Base-by-base conservation (phyloP, 2,329 filamentous ascomycete genomes). In the Pseudomassariella vexata region DNA sequence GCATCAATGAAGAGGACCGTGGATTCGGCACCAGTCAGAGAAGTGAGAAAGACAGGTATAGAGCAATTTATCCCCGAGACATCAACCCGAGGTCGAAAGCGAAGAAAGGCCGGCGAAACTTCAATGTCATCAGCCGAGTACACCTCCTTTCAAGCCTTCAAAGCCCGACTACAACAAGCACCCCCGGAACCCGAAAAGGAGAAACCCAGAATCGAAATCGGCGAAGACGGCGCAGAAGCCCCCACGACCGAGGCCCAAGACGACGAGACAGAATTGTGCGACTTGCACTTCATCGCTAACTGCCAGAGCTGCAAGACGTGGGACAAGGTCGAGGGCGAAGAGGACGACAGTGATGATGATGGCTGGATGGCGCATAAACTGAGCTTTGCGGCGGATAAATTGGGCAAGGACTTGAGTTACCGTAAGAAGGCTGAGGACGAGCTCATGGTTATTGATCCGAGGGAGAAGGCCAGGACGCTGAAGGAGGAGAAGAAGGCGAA, bases 231-330 rank as follows among this genome's bases (percentile, higher is more conserved):
- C 19, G 45, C 45, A 5, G 47, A 47, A 22, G 48, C 44, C 5
- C 40, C 40, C 20, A 34, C 39, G 12, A 45, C 39, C 2, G 42
- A 23, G 19, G 45, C 53, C 39, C 69, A 71, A 12, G 80, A 81
- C 3, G 77, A 83, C 23, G 86, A 94, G 53, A 80, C 78, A 3
- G 72, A 72, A 30, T 68, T 94, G 4, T 98, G 92, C 52, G 92
- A 96, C 55, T 63, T 98, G 21, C 92, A 98, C 56, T 98, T 96
- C 57, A 94, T 98, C 41, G 85, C 84, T 29, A 85, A 94, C 48
- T 98, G 92, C 57, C 87, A 95, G 53, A 95, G 87, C 26, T 96
- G 92, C 57, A 79, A 76, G 37, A 76, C 82, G 0, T 95, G 89
- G 87, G 84, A 94, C 49, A 72, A 79, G 46, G 69, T 67, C 19